Percentiles rank a stretch among this genome's conserved stretches.
Conservation (phyloP, 192 early-diverging fungal species). For the Neocallimastix lanati region DNA sequence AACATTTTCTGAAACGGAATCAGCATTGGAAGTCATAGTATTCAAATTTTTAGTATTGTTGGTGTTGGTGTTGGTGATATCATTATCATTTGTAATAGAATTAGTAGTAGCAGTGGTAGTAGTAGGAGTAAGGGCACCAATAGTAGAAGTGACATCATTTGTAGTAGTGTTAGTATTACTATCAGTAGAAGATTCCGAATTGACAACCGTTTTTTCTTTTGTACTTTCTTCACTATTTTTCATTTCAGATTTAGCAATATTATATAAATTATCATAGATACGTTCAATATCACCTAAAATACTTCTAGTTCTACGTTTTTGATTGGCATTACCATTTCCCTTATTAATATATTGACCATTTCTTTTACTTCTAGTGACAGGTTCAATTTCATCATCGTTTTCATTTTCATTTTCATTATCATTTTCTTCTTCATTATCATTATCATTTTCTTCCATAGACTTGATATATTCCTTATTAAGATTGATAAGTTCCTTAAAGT, state of each 20-base stretch:
- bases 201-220: too few relatives aligned
- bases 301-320: background rate
- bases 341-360: background rate
- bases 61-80: too few relatives aligned
- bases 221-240: too few relatives aligned
- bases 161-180: too few relatives aligned
- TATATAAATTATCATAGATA: background rate
- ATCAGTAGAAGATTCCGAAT: too few relatives aligned
- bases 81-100: too few relatives aligned
- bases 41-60: too few relatives aligned
- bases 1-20: background rate
- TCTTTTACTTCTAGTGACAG: background rate
- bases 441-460: slow-evolving; percentile 5
- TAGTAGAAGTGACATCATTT: background rate
- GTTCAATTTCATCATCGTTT: slow-evolving; percentile 2
- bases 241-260: too few relatives aligned
- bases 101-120: too few relatives aligned
- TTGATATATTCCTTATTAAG: background rate
- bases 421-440: slow-evolving; percentile 1
- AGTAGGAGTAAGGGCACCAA: background rate
- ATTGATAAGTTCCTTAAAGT: background rate
- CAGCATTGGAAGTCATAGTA: too few relatives aligned
- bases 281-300: background rate
- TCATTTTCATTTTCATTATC: slow-evolving; percentile 1
- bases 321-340: background rate